Evolutionary conservation across 805 yeast species (phyloP).

Genomic region (Wickerhamomyces pijperi): DNA sequence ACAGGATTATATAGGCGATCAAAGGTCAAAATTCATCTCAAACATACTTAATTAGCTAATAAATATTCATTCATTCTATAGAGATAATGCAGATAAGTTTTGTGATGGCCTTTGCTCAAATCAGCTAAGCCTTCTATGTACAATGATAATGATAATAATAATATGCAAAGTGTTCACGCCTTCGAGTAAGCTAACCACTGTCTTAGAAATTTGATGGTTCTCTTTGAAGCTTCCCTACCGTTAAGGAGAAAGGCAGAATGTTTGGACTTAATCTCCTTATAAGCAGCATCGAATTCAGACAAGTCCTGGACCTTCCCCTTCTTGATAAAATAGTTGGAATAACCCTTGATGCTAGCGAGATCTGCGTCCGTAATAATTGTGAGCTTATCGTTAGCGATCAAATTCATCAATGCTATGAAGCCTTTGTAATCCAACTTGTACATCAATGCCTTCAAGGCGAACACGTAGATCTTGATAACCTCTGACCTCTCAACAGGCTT

Average conservation of each 20-base stretch:
- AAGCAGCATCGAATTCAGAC: neutral
- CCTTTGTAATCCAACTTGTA: slow-evolving; percentile 1
- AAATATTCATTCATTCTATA: neutral
- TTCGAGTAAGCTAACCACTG: slow-evolving; percentile 1
- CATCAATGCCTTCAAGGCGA: slow-evolving; percentile 4
- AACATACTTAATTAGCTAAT: neutral
- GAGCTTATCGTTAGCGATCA: slow-evolving; percentile 1
- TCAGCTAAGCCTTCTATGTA: too few species aligned
- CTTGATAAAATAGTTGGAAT: slow-evolving; percentile 1
- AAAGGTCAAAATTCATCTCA: too few species aligned
- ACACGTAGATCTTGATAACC: slow-evolving; percentile 3
- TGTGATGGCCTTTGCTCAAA: too few species aligned
- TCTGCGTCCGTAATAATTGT: neutral
- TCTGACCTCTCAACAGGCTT: neutral
- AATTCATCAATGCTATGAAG: slow-evolving; percentile 2
- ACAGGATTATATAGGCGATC: too few species aligned
- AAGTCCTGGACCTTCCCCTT: neutral
- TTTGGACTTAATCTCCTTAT: neutral
- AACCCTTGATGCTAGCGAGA: neutral
- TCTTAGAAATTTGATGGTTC: slow-evolving; percentile 2
- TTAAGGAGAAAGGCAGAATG: neutral
- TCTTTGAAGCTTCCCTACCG: neutral
- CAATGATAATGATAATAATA: too few species aligned
- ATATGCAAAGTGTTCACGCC: neutral
- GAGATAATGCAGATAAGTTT: too few species aligned